Percentiles rank a stretch among this genome's conserved stretches.
Conservation (phyloP, 1,284 basidiomycete genomes). For the Irpex sp. region DNA sequence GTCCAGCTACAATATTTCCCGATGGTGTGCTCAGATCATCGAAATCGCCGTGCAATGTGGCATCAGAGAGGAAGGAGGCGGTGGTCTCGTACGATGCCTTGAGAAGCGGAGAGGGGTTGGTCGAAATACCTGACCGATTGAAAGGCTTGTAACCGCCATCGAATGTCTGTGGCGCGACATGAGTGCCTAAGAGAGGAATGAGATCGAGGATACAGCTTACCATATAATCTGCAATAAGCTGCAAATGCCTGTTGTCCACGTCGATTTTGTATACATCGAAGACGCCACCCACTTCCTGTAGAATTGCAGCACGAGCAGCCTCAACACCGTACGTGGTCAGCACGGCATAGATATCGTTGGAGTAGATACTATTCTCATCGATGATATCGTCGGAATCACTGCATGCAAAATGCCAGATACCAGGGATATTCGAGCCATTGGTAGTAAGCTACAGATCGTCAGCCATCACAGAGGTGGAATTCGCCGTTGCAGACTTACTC, state of each 20-base stretch:
- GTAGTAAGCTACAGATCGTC: constrained; percentile 54
- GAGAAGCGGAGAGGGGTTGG: constrained; percentile 87
- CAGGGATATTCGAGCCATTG: constrained; percentile 89
- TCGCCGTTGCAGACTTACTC: constrained; percentile 34
- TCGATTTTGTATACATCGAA: constrained; percentile 98
- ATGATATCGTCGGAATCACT: constrained; percentile 62
- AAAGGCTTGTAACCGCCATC: constrained; percentile 97
- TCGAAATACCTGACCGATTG: constrained; percentile 91
- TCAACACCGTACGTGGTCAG: constrained; percentile 95
- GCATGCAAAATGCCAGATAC: constrained; percentile 85
- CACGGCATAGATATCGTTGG: constrained; percentile 95
- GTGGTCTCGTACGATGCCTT: constrained; percentile 99
- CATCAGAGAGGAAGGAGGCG: constrained; percentile 91
- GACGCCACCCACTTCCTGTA: constrained; percentile 85
- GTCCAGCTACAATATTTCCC: constrained; percentile 87
- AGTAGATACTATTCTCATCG: constrained; percentile 81
- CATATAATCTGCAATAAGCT: constrained; percentile 99
- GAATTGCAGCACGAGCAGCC: constrained; percentile 90
- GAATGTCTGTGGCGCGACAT: constrained; percentile 65
- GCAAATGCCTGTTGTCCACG: constrained; percentile 91
- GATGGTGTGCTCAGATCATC: constrained; percentile 88
- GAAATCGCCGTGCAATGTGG: constrained; percentile 91
- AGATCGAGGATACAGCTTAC: constrained; percentile 39
- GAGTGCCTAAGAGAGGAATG: neutral
- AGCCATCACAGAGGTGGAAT: neutral